Evolutionary conservation across 768 basidiomycete species (phyloP).

Genomic region (Coprinopsis strossmayeri): DNA sequence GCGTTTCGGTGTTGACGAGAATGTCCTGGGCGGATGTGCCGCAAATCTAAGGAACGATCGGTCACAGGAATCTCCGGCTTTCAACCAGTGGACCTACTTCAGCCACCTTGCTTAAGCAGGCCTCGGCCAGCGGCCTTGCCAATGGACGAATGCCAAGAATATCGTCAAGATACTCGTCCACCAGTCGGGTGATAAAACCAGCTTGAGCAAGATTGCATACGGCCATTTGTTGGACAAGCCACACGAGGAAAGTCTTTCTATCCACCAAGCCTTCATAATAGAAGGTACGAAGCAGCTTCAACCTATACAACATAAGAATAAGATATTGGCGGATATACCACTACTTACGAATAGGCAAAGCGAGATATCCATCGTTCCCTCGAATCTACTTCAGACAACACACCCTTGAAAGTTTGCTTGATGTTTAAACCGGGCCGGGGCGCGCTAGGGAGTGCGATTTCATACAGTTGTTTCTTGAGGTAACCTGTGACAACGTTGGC

Average conservation of each 20-base stretch:
- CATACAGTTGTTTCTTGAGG: slow-evolving; percentile 74
- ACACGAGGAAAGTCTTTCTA: slow-evolving; percentile 65
- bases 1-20: slow-evolving; percentile 43
- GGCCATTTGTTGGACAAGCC: slow-evolving; percentile 76
- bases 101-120: slow-evolving; percentile 55
- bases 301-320: slow-evolving; percentile 29
- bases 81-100: slow-evolving; percentile 40
- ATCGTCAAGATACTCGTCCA: slow-evolving; percentile 73
- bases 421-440: slow-evolving; percentile 73
- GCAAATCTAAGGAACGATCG: slow-evolving; percentile 36
- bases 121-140: slow-evolving; percentile 64
- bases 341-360: slow-evolving; percentile 64
- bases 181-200: slow-evolving; percentile 68
- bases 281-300: slow-evolving; percentile 67
- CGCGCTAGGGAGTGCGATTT: slow-evolving; percentile 75
- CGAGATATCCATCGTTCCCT: slow-evolving; percentile 74
- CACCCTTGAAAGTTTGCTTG: slow-evolving; percentile 79
- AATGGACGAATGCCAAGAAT: slow-evolving; percentile 63
- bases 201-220: slow-evolving; percentile 77
- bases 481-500: slow-evolving; percentile 75
- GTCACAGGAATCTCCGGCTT: background rate
- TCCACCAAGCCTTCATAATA: slow-evolving; percentile 80
- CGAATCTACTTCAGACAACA: slow-evolving; percentile 63
- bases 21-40: slow-evolving; percentile 48
- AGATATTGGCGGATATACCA: background rate